Conservation (phyloP, 1,284 basidiomycete genomes). For the Sporisorium exsertum region DNA sequence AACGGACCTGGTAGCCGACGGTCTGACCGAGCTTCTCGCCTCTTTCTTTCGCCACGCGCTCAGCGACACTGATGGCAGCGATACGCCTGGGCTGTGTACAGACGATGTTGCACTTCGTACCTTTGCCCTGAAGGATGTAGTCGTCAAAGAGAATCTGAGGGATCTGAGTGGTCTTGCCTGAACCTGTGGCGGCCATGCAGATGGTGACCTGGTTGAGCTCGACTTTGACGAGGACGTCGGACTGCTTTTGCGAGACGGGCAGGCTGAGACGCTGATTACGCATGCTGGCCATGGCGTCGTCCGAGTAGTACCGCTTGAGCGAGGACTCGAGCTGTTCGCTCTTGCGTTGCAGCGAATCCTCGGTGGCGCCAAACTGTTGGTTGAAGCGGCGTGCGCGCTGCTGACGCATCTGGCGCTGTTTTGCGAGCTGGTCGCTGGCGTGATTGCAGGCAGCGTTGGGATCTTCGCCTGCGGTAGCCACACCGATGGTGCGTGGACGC, state of each 20-base stretch:
- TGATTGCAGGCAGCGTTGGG: conserved; percentile 61
- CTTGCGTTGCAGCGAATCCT: conserved; percentile 72
- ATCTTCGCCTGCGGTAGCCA: conserved; percentile 38
- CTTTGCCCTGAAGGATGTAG: conserved; percentile 81
- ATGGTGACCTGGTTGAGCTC: conserved; percentile 86
- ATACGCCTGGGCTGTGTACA: conserved; percentile 94
- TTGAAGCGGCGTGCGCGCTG: conserved; percentile 43
- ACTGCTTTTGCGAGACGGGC: conserved; percentile 74
- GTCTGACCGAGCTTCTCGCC: conserved; percentile 80
- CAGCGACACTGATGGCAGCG: conserved; percentile 91
- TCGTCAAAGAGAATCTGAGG: conserved; percentile 92
- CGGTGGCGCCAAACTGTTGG: conserved; percentile 49
- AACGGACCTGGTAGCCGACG: conserved; percentile 93
- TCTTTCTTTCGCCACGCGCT: conserved; percentile 90
- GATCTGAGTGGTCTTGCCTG: conserved; percentile 95
- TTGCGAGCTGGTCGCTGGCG: conserved; percentile 54
- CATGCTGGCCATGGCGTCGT: conserved; percentile 78
- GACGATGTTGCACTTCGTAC: conserved; percentile 87
- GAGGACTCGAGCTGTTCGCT: conserved; percentile 75
- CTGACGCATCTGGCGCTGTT: conserved; percentile 31
- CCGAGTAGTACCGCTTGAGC: conserved; percentile 76
- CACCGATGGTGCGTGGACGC: conserved; percentile 56
- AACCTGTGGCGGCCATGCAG: conserved; percentile 93
- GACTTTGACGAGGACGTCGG: conserved; percentile 74
- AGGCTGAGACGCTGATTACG: conserved; percentile 77